phyloP scores from a whole-genome alignment of 148 eudicot genomes.

The Spergularia marina region DNA sequence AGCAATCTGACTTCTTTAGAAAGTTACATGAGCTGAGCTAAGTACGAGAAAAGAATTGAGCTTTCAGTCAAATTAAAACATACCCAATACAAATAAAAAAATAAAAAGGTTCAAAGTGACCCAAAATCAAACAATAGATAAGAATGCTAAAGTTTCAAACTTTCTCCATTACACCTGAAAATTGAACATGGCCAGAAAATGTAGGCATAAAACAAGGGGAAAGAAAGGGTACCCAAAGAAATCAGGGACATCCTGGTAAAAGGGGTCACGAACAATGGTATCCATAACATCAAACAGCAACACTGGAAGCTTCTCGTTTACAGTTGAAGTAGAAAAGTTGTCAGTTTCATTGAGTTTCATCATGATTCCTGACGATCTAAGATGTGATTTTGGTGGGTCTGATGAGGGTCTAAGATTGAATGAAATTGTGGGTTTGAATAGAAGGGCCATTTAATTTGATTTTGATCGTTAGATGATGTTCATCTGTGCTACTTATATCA shows the following conservation, averaged over 20 bases:
- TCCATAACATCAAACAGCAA: constrained; percentile 90
- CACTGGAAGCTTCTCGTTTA: constrained; percentile 54
- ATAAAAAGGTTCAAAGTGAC: background rate
- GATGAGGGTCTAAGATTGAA: constrained; percentile 5
- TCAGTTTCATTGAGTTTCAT: background rate
- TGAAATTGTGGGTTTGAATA: constrained; percentile 23
- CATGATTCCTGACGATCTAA: constrained; percentile 12
- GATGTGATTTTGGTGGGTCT: constrained; percentile 18
- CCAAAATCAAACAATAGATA: constrained; percentile 1
- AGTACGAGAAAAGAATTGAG: background rate
- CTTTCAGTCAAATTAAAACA: constrained; percentile 11
- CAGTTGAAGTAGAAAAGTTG: constrained; percentile 5
- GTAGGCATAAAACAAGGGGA: background rate
- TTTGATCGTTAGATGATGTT: background rate
- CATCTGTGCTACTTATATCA: background rate
- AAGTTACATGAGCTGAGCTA: background rate
- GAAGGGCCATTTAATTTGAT: constrained; percentile 17
- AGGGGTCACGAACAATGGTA: constrained; percentile 88
- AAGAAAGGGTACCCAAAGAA: constrained; percentile 53
- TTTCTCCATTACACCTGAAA: background rate
- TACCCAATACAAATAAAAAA: background rate
- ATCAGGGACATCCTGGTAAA: constrained; percentile 68
- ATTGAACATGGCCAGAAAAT: background rate
- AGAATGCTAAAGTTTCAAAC: background rate
- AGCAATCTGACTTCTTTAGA: background rate